A percentile compares a stretch with the other conserved stretches of the same genome.
phyloP scores from a whole-genome alignment of 345 rosid species.

The Gossypium sturtianum region DNA sequence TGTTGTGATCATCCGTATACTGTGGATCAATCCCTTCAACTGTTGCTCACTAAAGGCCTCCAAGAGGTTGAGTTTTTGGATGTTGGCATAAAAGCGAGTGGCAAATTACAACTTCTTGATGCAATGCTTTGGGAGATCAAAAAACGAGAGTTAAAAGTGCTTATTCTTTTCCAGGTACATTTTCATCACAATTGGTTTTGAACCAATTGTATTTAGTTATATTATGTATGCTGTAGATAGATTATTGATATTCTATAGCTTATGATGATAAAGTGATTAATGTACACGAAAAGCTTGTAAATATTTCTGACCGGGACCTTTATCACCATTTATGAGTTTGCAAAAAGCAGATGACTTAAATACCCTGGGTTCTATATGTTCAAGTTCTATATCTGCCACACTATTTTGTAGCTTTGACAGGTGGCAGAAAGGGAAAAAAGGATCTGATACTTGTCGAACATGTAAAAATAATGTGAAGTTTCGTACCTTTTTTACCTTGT shows the following conservation, averaged over 20 bases:
- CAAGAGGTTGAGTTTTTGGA: constrained; percentile 39
- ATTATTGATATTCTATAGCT: not conserved
- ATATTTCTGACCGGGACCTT: too few species aligned
- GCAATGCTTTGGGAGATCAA: constrained; percentile 59
- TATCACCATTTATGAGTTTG: not conserved
- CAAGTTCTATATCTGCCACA: not conserved
- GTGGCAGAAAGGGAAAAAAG: not conserved
- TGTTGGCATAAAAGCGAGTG: constrained; percentile 82
- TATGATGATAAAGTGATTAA: not conserved
- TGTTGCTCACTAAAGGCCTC: constrained; percentile 31
- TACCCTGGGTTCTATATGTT: not conserved
- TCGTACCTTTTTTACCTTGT: not conserved
- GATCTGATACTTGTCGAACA: not conserved
- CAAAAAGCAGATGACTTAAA: not conserved
- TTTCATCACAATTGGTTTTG: not conserved
- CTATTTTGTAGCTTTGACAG: not conserved
- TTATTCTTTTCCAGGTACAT: constrained; percentile 83
- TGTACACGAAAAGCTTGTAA: not conserved
- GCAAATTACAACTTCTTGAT: constrained; percentile 76
- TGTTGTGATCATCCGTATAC: constrained; percentile 90
- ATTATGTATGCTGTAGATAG: not conserved
- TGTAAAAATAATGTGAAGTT: not conserved
- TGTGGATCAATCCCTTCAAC: constrained; percentile 42
- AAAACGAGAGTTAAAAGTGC: constrained; percentile 48
- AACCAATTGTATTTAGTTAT: not conserved